Conservation (phyloP, 352 stramenopile species). For the Thalassiosira sp. region DNA sequence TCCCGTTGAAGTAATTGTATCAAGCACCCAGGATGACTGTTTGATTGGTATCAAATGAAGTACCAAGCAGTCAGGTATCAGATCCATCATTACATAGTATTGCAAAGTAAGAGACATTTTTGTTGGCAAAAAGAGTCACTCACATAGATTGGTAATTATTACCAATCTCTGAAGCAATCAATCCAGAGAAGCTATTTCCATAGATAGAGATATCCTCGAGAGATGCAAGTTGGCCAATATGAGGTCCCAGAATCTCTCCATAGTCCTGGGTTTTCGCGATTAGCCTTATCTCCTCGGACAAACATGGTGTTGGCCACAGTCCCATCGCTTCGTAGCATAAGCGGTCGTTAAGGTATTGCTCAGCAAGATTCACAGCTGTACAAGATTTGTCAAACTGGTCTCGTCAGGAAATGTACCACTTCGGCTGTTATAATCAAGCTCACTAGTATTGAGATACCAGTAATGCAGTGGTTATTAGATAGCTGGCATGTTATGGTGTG, state of each 20-base stretch:
- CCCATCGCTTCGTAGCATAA: slow-evolving; percentile 15
- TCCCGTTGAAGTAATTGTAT: slow-evolving; percentile 25
- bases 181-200: slow-evolving; percentile 28
- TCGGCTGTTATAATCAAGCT: neutral
- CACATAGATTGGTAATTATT: slow-evolving; percentile 15
- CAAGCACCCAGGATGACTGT: slow-evolving; percentile 6
- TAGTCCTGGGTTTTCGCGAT: slow-evolving; percentile 6
- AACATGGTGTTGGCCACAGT: slow-evolving; percentile 7
- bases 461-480: too few species aligned
- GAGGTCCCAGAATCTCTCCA: slow-evolving; percentile 5
- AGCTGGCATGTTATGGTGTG: too few species aligned
- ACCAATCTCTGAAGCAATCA: slow-evolving; percentile 32
- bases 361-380: slow-evolving; percentile 20
- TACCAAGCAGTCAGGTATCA: neutral
- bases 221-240: slow-evolving; percentile 4
- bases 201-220: slow-evolving; percentile 11
- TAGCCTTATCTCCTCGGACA: neutral
- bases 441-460: neutral
- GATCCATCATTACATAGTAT: too few species aligned
- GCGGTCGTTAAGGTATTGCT: neutral
- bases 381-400: slow-evolving; percentile 9
- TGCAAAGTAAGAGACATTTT: too few species aligned
- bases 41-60: neutral
- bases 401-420: slow-evolving; percentile 17
- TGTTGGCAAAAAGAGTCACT: neutral